phyloP scores from a whole-genome alignment of 495 filamentous ascomycete genomes.

The Podospora australis region DNA sequence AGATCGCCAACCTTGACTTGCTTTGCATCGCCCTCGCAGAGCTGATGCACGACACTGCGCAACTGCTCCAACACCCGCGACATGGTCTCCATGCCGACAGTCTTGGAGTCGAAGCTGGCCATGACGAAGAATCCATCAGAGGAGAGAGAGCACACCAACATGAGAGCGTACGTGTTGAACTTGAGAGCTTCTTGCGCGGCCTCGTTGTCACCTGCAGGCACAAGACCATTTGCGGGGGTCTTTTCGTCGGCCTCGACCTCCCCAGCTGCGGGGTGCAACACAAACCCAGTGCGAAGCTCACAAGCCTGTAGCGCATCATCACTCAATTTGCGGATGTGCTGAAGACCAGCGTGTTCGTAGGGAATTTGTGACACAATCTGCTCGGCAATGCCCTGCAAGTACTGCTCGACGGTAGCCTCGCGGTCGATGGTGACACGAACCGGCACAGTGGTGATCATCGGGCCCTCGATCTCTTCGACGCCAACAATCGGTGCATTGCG shows the following conservation, averaged over 20 bases:
- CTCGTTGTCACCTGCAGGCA: slow-evolving; percentile 42
- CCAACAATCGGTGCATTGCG: slow-evolving; percentile 39
- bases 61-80: slow-evolving; percentile 28
- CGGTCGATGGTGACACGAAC: slow-evolving; percentile 32
- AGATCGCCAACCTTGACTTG: slow-evolving; percentile 21
- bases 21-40: slow-evolving; percentile 22
- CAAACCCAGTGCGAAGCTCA: slow-evolving; percentile 45
- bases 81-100: slow-evolving; percentile 27
- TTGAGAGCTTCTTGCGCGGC: slow-evolving; percentile 57
- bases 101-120: slow-evolving; percentile 56
- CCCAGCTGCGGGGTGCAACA: slow-evolving; percentile 39
- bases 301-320: slow-evolving; percentile 57
- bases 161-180: slow-evolving; percentile 62
- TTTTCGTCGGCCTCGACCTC: slow-evolving; percentile 27
- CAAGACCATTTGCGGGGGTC: slow-evolving; percentile 43
- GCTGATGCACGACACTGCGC: slow-evolving; percentile 21
- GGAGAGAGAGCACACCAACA: slow-evolving; percentile 54
- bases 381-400: slow-evolving; percentile 47
- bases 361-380: slow-evolving; percentile 47
- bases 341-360: slow-evolving; percentile 63
- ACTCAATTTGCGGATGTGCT: slow-evolving; percentile 59
- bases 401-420: slow-evolving; percentile 11
- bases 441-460: slow-evolving; percentile 54
- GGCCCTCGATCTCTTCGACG: slow-evolving; percentile 42
- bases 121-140: slow-evolving; percentile 51